phyloP scores from a whole-genome alignment of 495 filamentous ascomycete species.

The Rhizodiscina lignyota region DNA sequence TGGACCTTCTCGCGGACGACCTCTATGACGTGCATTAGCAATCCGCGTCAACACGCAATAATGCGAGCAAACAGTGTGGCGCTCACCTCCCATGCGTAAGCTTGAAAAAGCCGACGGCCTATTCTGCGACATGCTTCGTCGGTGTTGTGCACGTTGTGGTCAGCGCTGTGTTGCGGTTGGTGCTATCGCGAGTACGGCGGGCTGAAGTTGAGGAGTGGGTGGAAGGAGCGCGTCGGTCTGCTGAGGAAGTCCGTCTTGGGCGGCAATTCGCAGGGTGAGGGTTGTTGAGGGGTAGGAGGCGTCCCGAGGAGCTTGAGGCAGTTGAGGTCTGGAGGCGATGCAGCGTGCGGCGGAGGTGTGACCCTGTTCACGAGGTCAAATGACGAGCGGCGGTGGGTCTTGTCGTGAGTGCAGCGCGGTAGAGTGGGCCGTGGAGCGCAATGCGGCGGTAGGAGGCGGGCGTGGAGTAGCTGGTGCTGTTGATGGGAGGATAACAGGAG shows the following conservation, averaged over 20 bases:
- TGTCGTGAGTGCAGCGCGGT: background rate
- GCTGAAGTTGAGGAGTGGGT: conserved; percentile 30
- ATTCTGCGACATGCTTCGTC: conserved; percentile 48
- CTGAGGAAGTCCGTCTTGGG: conserved; percentile 37
- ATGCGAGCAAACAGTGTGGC: background rate
- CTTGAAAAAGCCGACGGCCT: conserved; percentile 58
- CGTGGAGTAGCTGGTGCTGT: no score
- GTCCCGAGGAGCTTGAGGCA: background rate
- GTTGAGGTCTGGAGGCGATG: background rate
- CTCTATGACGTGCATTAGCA: no score
- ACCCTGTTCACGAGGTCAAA: background rate
- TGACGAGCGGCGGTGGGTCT: background rate
- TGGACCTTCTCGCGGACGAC: conserved; percentile 98
- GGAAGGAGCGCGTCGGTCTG: conserved; percentile 20
- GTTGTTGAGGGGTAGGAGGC: conserved; percentile 9
- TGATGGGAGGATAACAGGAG: no score
- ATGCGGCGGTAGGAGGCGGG: background rate
- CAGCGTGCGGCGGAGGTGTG: background rate
- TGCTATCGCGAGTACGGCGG: conserved; percentile 29
- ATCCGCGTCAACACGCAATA: background rate
- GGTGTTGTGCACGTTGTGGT: conserved; percentile 7
- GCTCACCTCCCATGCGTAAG: conserved; percentile 72
- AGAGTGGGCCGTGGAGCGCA: background rate
- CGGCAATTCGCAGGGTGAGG: conserved; percentile 15
- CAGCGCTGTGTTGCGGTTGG: conserved; percentile 6